Base-by-base conservation (phyloP, 1,139 yeast species). In the Sugiyamaella pinicola region DNA sequence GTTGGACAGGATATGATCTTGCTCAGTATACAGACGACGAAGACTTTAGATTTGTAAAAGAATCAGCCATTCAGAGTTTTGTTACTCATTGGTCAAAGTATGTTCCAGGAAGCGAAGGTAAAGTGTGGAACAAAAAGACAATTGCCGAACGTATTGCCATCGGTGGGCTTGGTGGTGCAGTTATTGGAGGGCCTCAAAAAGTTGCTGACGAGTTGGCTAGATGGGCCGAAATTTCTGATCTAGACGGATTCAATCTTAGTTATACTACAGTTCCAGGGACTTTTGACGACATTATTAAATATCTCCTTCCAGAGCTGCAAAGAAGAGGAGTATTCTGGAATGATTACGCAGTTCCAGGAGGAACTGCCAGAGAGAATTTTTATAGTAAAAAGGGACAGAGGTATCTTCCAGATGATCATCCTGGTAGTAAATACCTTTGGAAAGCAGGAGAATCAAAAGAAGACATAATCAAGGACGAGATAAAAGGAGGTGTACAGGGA, bases 241-340 rank as follows among this genome's bases (percentile, higher is more conserved):
- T 72, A 39, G 74, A 70, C 54, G 75, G 76, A 3, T 69, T 72
- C 59, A 72, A 72, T 51, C 60, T 72, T 26, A 60, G 70, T 3
- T 70, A 70, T 51, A 64, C 71, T 9, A 62, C 67, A 1, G 56
- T 63, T 22, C 74, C 74, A 1, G 73, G 69, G 34, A 63, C 72
- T 31, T 72, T 69, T 53, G 71, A 69, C 41, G 67, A 66, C 37
- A 65, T 72, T 42, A 68, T 72, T 29, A 71, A 72, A 21, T 49
- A 62, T 21, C 57, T 72, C 51, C 55, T 72, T 29, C 76, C 76
- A 12, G 75, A 70, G 52, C 56, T 72, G 44, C 67, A 66, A 49
- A 65, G 60, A 42, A 65, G 74, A 55, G 74, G 74, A 2, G 52
- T 70, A 26, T 69, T 68, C 18, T 69, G 69, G 62, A 64, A 67